phyloP scores from a whole-genome alignment of 2,329 filamentous ascomycete species.

The Stagonosporopsis tanaceti region DNA sequence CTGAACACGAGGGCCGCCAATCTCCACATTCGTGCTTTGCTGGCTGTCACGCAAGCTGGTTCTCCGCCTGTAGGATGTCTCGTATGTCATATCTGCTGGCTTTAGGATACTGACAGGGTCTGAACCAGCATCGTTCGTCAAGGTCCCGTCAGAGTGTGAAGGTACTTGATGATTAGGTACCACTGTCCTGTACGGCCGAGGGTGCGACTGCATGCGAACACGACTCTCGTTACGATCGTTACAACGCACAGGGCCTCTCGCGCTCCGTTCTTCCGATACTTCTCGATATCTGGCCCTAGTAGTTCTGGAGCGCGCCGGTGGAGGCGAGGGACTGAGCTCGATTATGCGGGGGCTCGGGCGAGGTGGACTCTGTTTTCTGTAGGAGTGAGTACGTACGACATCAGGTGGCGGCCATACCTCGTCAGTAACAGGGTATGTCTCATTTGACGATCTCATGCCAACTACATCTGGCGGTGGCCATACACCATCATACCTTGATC shows the following conservation, averaged over 20 bases:
- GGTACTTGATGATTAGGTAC: constrained; percentile 27
- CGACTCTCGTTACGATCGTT: constrained; percentile 28
- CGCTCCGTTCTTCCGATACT: constrained; percentile 26
- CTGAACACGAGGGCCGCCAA: constrained; percentile 41
- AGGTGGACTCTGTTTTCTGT: constrained; percentile 23
- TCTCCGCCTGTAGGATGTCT: constrained; percentile 29
- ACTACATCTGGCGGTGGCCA: constrained; percentile 33
- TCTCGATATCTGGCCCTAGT: constrained; percentile 25
- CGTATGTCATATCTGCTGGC: constrained; percentile 23
- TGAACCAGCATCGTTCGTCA: constrained; percentile 21
- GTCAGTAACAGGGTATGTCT: constrained; percentile 12
- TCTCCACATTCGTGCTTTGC: constrained; percentile 41
- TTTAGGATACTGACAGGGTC: constrained; percentile 39
- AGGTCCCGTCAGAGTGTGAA: constrained; percentile 29
- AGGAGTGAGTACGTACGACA: constrained; percentile 33
- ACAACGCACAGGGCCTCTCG: constrained; percentile 17
- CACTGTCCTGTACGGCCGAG: constrained; percentile 34
- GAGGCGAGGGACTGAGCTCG: constrained; percentile 37
- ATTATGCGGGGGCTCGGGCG: constrained; percentile 30
- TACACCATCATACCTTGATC: constrained; percentile 27
- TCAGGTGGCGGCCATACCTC: constrained; percentile 38
- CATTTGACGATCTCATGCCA: constrained; percentile 10
- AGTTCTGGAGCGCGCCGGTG: constrained; percentile 24
- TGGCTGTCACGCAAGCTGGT: constrained; percentile 31
- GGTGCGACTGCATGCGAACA: constrained; percentile 36